Conservation (phyloP, 805 yeast genomes). For the Lipomyces starkeyi region DNA sequence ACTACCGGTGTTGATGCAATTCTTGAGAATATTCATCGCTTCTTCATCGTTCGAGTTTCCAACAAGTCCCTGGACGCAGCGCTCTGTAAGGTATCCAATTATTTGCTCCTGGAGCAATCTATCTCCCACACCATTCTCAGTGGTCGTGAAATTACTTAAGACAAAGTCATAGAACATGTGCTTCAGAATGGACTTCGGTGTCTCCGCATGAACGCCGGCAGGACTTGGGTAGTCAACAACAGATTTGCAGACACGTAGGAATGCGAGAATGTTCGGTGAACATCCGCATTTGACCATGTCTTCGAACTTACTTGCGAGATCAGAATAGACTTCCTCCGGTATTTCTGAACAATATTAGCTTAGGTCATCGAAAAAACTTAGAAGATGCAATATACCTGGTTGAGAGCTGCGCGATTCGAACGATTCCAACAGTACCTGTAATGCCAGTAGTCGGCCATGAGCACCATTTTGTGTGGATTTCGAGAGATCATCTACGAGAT, state of each 20-base stretch:
- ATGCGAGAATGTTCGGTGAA: conserved; percentile 20
- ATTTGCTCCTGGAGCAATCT: conserved; percentile 23
- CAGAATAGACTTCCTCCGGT: conserved; percentile 2
- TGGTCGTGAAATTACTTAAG: neutral
- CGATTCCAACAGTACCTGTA: conserved; percentile 41
- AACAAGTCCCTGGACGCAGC: neutral
- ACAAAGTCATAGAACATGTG: neutral
- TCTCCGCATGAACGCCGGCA: neutral
- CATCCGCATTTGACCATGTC: conserved; percentile 12
- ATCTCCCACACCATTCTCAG: conserved; percentile 11
- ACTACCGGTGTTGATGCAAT: conserved; percentile 9
- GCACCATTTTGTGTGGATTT: conserved; percentile 51
- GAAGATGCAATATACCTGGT: neutral
- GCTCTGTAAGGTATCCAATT: conserved; percentile 4
- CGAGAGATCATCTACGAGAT: conserved; percentile 42
- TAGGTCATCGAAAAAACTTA: neutral
- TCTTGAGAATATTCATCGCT: neutral
- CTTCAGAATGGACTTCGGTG: neutral
- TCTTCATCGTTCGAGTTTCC: neutral
- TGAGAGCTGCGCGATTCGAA: neutral
- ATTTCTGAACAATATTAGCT: neutral
- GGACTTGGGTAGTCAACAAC: conserved; percentile 3
- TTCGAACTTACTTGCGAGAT: conserved; percentile 16
- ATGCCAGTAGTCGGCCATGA: conserved; percentile 67
- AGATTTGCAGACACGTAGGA: conserved; percentile 20